Conservation (phyloP, 345 rosid genomes). For the Populus alba region DNA sequence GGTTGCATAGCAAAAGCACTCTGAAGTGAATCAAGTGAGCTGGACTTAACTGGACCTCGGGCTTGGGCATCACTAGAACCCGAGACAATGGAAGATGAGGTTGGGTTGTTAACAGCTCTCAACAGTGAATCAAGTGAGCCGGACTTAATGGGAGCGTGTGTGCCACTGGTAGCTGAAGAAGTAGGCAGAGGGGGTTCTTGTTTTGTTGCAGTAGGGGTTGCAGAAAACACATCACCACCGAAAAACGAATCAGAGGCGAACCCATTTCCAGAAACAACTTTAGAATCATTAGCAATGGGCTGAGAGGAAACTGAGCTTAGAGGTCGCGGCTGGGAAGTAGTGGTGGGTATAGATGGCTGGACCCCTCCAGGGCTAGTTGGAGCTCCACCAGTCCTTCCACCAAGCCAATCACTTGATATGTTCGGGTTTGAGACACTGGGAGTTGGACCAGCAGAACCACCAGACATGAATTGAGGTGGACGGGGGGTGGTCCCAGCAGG, state of each 20-base stretch:
- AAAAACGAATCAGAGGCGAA: conserved; percentile 37
- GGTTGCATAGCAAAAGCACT: conserved; percentile 59
- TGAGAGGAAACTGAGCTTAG: conserved; percentile 36
- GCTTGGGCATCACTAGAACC: conserved; percentile 44
- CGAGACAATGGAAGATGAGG: conserved; percentile 45
- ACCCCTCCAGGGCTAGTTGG: conserved; percentile 44
- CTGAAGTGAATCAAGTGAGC: conserved; percentile 67
- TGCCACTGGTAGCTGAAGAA: conserved; percentile 44
- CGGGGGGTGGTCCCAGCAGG: conserved; percentile 35
- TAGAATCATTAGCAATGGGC: conserved; percentile 42
- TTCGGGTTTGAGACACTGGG: conserved; percentile 33
- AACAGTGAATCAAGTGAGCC: not conserved
- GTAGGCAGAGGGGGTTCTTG: conserved; percentile 45
- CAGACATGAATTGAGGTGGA: conserved; percentile 44
- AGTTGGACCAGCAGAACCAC: conserved; percentile 35
- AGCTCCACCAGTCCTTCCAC: conserved; percentile 49
- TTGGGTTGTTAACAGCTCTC: conserved; percentile 13
- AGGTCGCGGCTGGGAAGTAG: conserved; percentile 41
- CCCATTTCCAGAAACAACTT: conserved; percentile 66
- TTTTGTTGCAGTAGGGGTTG: conserved; percentile 38
- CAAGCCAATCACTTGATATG: conserved; percentile 50
- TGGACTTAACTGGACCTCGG: conserved; percentile 58
- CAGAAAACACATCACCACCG: conserved; percentile 61
- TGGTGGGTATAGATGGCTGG: conserved; percentile 35
- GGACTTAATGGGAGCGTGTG: conserved; percentile 6